These are phyloP conservation scores for Veloboletus limbatus DNA, from an alignment of 1,284 basidiomycete genomes.

Conservation along the genomic window DNA sequence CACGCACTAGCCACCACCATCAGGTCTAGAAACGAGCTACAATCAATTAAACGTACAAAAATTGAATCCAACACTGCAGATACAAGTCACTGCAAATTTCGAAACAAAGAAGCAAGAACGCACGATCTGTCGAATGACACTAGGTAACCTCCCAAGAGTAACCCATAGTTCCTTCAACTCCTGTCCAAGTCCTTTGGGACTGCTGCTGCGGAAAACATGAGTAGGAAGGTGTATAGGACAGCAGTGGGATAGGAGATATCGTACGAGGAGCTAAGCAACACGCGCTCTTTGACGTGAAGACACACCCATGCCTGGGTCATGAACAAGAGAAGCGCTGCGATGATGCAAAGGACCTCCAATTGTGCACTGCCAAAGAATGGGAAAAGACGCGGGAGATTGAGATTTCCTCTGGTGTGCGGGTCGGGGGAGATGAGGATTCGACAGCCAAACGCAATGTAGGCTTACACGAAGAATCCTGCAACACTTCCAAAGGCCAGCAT, in stretches of 20 bases:
- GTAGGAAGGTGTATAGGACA: slow-evolving; percentile 9
- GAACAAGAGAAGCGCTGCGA: slow-evolving; percentile 55
- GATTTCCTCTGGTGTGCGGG: slow-evolving; percentile 55
- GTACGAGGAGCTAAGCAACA: slow-evolving; percentile 55
- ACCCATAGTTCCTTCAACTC: slow-evolving; percentile 66
- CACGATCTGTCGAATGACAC: slow-evolving; percentile 77
- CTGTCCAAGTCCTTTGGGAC: slow-evolving; percentile 42
- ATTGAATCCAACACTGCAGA: slow-evolving; percentile 71
- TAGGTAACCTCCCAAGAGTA: slow-evolving; percentile 68
- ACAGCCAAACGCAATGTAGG: slow-evolving; percentile 10
- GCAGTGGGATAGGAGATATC: slow-evolving; percentile 13
- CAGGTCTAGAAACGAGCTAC: not conserved
- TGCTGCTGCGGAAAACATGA: slow-evolving; percentile 16
- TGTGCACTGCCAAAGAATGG: slow-evolving; percentile 77
- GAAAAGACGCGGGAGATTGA: slow-evolving; percentile 63
- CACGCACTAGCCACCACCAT: slow-evolving; percentile 52
- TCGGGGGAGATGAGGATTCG: not conserved
- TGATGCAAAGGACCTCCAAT: slow-evolving; percentile 68
- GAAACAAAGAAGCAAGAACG: slow-evolving; percentile 31
- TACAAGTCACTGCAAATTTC: slow-evolving; percentile 7
- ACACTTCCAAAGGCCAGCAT: slow-evolving; percentile 85
- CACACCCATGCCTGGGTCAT: slow-evolving; percentile 57
- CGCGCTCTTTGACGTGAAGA: slow-evolving; percentile 71
- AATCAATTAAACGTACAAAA: slow-evolving; percentile 64
- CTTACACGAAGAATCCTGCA: slow-evolving; percentile 83